phyloP scores from a whole-genome alignment of 352 stramenopile species.

The Elongisporangium prolatum region DNA sequence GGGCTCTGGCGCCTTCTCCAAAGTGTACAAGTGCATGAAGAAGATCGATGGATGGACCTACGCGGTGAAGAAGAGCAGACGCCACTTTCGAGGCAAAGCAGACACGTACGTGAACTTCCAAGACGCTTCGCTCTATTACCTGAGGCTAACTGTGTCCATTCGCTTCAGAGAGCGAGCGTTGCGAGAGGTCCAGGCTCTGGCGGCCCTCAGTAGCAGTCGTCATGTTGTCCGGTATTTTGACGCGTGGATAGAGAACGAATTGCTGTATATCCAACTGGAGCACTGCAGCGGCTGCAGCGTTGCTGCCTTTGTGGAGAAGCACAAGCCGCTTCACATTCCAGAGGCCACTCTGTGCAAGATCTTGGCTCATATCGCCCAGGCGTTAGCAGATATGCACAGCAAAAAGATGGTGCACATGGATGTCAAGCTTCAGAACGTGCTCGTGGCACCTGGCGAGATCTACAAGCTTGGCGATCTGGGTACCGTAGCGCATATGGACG shows the following conservation, averaged over 20 bases:
- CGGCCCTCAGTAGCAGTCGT: conserved; percentile 68
- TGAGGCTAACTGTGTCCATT: background rate
- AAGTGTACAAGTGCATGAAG: conserved; percentile 84
- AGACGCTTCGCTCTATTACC: background rate
- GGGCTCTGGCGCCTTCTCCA: conserved; percentile 82
- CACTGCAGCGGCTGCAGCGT: conserved; percentile 65
- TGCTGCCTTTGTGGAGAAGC: conserved; percentile 54
- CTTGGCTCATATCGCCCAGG: conserved; percentile 70
- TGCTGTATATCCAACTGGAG: conserved; percentile 87
- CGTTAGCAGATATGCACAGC: conserved; percentile 76
- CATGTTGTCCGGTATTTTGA: conserved; percentile 86
- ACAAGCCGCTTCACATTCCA: conserved; percentile 56
- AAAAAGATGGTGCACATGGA: conserved; percentile 88
- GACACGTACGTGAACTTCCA: conserved; percentile 57
- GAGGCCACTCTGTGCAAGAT: conserved; percentile 72
- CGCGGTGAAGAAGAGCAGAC: conserved; percentile 86
- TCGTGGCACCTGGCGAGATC: conserved; percentile 49
- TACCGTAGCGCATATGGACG: conserved; percentile 74
- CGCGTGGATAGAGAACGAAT: conserved; percentile 85
- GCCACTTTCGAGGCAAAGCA: conserved; percentile 70
- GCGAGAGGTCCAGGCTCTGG: conserved; percentile 77
- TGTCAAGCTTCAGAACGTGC: conserved; percentile 83
- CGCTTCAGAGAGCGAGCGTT: conserved; percentile 55
- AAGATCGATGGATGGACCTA: conserved; percentile 86
- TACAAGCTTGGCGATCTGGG: conserved; percentile 84